Conservation (phyloP, 345 rosid genomes). For the Firmiana major region DNA sequence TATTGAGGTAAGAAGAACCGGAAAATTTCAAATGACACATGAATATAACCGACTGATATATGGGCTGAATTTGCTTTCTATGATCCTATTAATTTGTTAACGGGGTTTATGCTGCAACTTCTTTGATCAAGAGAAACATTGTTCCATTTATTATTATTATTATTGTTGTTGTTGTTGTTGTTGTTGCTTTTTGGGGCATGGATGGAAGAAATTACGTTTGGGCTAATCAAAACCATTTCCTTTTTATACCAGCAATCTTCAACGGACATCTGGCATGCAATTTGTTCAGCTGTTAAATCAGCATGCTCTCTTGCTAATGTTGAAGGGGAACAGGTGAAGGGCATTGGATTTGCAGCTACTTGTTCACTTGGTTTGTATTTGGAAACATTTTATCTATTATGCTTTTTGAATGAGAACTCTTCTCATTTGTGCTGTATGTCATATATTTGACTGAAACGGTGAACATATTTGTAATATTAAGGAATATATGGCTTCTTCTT, state of each 20-base stretch:
- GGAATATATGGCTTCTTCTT: slow-evolving; percentile 13
- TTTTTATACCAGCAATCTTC: slow-evolving; percentile 80
- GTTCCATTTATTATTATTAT: too few relatives aligned
- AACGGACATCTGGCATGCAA: slow-evolving; percentile 94
- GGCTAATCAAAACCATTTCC: slow-evolving; percentile 1
- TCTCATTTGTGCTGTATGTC: background rate
- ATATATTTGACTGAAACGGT: background rate
- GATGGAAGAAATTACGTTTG: background rate
- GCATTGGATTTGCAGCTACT: slow-evolving; percentile 89
- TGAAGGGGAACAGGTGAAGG: slow-evolving; percentile 60
- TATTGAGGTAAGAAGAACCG: slow-evolving; percentile 51
- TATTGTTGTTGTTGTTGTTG: too few relatives aligned
- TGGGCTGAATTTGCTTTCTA: background rate
- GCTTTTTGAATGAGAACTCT: background rate
- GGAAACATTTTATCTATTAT: background rate
- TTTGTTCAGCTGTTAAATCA: slow-evolving; percentile 79
- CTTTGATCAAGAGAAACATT: background rate
- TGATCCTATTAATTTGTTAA: background rate
- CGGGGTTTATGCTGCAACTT: background rate
- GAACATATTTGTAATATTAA: background rate
- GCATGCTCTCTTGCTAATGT: slow-evolving; percentile 74
- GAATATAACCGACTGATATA: background rate
- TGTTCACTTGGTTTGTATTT: slow-evolving; percentile 85
- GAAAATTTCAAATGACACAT: background rate
- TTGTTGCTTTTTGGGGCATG: background rate